phyloP scores from a whole-genome alignment of 805 yeast species.

The Grigorovia transvaalensis region DNA sequence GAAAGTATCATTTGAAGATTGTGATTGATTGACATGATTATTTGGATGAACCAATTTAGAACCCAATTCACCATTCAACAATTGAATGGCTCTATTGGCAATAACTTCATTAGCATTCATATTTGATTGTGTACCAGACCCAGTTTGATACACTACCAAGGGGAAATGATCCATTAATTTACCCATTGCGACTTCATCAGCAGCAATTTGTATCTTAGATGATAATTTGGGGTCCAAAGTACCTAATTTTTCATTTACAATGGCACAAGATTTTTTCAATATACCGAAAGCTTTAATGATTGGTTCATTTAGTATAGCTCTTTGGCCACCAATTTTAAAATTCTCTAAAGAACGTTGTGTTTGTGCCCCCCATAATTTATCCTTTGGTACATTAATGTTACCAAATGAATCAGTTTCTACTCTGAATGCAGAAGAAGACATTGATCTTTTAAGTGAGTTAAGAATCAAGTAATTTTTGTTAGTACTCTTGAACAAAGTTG shows the following conservation, averaged over 20 bases:
- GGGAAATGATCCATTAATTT: constrained; percentile 92
- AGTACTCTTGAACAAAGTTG: too few relatives aligned
- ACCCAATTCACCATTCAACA: constrained; percentile 86
- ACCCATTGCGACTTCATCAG: constrained; percentile 90
- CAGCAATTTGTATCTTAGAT: constrained; percentile 81
- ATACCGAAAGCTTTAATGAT: constrained; percentile 86
- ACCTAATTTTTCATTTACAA: constrained; percentile 76
- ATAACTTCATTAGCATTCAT: constrained; percentile 99
- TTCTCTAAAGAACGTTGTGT: constrained; percentile 88
- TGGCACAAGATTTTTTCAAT: constrained; percentile 89
- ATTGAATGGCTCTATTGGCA: constrained; percentile 94
- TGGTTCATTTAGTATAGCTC: constrained; percentile 87
- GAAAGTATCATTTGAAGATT: constrained; percentile 97
- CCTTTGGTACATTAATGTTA: constrained; percentile 79
- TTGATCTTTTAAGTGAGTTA: not conserved
- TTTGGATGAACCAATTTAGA: constrained; percentile 94
- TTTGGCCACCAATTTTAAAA: constrained; percentile 89
- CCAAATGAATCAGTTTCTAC: constrained; percentile 95
- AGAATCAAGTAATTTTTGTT: too few relatives aligned
- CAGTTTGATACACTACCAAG: constrained; percentile 96
- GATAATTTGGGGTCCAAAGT: constrained; percentile 75
- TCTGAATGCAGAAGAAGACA: constrained; percentile 32
- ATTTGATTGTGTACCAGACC: constrained; percentile 96
- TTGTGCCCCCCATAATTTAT: constrained; percentile 97
- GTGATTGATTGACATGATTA: constrained; percentile 97